These are phyloP conservation scores for Ramaria sp. DNA, from an alignment of 768 basidiomycete genomes.

Conservation along the genomic window DNA sequence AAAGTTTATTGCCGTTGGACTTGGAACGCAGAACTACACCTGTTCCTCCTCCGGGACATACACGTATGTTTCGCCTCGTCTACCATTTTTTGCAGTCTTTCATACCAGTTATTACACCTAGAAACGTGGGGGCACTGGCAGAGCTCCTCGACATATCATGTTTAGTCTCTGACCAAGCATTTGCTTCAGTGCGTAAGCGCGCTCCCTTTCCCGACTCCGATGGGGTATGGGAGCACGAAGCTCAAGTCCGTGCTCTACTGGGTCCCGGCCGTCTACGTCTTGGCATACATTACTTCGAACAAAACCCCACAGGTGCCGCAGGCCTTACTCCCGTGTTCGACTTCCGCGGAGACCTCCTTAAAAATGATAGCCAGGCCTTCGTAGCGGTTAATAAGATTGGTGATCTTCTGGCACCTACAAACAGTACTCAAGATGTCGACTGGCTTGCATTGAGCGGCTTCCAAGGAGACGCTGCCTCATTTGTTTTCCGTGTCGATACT, in stretches of 20 bases:
- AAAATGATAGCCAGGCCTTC: constrained; percentile 34
- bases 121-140: constrained; percentile 25
- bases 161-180: constrained; percentile 16
- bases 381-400: constrained; percentile 36
- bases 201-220: background rate
- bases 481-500: constrained; percentile 46
- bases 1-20: background rate
- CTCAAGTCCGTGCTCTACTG: background rate
- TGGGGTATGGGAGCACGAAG: background rate
- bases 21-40: background rate
- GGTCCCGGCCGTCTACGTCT: background rate
- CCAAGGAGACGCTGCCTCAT: constrained; percentile 36
- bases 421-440: constrained; percentile 35
- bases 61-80: background rate
- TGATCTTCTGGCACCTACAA: constrained; percentile 29
- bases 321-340: constrained; percentile 29
- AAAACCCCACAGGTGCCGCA: background rate
- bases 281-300: background rate
- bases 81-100: background rate
- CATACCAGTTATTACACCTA: background rate
- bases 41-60: background rate
- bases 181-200: background rate
- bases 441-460: constrained; percentile 42
- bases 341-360: constrained; percentile 30
- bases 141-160: constrained; percentile 50